phyloP scores from a whole-genome alignment of 768 basidiomycete genomes.

The Phanerodontia chrysosporium region DNA sequence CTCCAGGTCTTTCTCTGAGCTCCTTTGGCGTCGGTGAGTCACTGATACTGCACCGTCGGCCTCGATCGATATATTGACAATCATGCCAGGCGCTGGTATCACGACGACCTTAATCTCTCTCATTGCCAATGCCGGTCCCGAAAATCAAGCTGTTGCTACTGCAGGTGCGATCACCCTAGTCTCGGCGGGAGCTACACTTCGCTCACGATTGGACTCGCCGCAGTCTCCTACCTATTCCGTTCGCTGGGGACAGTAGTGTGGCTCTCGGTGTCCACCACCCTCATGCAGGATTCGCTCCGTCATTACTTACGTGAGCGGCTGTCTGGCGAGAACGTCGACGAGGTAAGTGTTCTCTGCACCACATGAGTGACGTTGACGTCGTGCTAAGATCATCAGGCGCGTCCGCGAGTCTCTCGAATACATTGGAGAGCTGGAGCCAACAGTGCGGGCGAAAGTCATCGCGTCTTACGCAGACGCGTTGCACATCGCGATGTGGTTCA shows the following conservation, averaged over 20 bases:
- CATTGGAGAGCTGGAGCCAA: constrained; percentile 27
- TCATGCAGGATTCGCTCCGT: constrained; percentile 51
- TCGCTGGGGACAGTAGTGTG: constrained; percentile 58
- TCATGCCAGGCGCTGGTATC: constrained; percentile 40
- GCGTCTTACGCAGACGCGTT: constrained; percentile 37
- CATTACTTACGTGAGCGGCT: constrained; percentile 38
- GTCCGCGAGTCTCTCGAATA: constrained; percentile 32
- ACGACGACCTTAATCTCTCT: constrained; percentile 57
- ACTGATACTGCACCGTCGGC: too few relatives aligned
- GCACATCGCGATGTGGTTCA: constrained; percentile 45
- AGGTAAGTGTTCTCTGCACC: constrained; percentile 31
- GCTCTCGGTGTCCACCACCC: constrained; percentile 50
- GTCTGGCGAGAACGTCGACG: constrained; percentile 39
- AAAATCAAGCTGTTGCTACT: constrained; percentile 62
- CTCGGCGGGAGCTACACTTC: background rate
- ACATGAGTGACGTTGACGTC: background rate
- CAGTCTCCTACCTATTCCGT: constrained; percentile 65
- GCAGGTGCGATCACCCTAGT: constrained; percentile 36
- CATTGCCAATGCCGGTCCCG: constrained; percentile 58
- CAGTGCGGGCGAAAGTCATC: constrained; percentile 24
- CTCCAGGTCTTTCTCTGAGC: constrained; percentile 16
- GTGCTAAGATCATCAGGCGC: constrained; percentile 26
- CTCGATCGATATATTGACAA: too few relatives aligned
- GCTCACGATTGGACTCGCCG: background rate
- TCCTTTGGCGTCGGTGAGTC: constrained; percentile 22